Evolutionary conservation across 805 yeast genomes (phyloP).

Genomic region (Wickerhamiella kurtzmanii): DNA sequence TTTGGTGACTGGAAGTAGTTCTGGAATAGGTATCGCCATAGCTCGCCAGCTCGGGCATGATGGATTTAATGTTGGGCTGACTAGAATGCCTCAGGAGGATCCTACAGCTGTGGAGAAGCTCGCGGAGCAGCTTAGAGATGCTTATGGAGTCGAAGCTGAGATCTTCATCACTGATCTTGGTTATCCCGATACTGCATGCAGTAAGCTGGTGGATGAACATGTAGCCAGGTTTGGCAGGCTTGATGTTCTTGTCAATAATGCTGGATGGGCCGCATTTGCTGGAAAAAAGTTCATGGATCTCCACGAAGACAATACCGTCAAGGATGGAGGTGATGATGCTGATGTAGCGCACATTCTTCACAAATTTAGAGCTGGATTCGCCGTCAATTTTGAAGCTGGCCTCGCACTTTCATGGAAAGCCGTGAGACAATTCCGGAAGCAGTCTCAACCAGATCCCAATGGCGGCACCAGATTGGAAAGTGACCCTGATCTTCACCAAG

Average conservation of each 20-base stretch:
- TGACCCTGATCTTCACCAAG: constrained; percentile 8
- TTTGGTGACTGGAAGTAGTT: constrained; percentile 13
- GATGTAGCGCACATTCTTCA: constrained; percentile 3
- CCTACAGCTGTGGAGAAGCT: constrained; percentile 2
- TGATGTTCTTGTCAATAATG: constrained; percentile 14
- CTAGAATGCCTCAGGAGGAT: constrained; percentile 10
- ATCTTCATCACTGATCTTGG: constrained; percentile 8
- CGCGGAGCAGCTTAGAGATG: constrained; percentile 6
- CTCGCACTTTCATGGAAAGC: constrained; percentile 11
- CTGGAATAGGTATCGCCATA: constrained; percentile 14
- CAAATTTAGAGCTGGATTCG: constrained; percentile 10
- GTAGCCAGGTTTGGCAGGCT: constrained; percentile 10
- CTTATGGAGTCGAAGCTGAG: constrained; percentile 8
- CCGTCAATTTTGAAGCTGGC: constrained; percentile 13
- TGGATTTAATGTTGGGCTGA: constrained; percentile 14
- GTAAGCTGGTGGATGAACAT: constrained; percentile 6
- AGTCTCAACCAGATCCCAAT: constrained; percentile 8
- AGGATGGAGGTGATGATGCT: background rate
- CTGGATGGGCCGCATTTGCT: constrained; percentile 13
- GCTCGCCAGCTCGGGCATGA: constrained; percentile 10
- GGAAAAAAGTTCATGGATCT: constrained; percentile 11
- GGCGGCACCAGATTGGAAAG: background rate
- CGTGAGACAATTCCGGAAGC: constrained; percentile 10
- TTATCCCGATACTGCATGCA: constrained; percentile 7
- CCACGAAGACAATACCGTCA: constrained; percentile 1